Evolutionary conservation across 768 basidiomycete genomes (phyloP), one percentile per base, ranked within the genome.

Genomic region (Tubosaeta sp.): DNA sequence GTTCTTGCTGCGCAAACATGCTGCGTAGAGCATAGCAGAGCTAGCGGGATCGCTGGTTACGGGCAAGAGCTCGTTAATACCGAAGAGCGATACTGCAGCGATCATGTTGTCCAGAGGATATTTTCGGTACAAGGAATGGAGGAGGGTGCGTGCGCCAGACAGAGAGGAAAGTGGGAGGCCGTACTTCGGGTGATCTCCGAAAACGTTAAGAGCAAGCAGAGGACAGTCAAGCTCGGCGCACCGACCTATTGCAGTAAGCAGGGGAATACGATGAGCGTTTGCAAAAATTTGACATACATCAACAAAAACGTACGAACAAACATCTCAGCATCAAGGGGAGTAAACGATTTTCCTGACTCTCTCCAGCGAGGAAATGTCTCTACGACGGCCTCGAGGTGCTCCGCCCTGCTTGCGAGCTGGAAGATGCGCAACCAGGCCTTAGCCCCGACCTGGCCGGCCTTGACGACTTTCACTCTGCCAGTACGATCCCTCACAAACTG

Each of bases 161-260:
- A 79, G 67, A 3, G 79, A 76, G 8, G 58, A 49, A 13, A 87
- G 71, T 19, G 70, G 63, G 16, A 87, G 56, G 44, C 78, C 76
- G 63, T 86, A 84, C 60, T 81, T 82, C 13, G 81, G 71, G 50
- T 76, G 83, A 60, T 87, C 69, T 19, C 79, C 77, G 59, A 84
- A 83, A 19, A 85, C 77, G 30, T 76, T 68, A 12, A 88, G 69
- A 3, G 84, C 83, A 34, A 86, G 73, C 22, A 68, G 58, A 3
- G 81, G 79, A 50, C 79, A 80, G 13, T 67, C 60, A 1, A 86
- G 74, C 58, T 84, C 76, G 52, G 77, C 71, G 48, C 84, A 87
- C 9, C 86, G 84, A 21, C 78, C 85, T 88, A 31, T 32, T 2
- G 35, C 18, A 30, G 36, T 16, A n/a, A 9, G 35, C 11, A 31